phyloP scores from a whole-genome alignment of 805 yeast genomes.

The Scheffersomyces coipomensis region DNA sequence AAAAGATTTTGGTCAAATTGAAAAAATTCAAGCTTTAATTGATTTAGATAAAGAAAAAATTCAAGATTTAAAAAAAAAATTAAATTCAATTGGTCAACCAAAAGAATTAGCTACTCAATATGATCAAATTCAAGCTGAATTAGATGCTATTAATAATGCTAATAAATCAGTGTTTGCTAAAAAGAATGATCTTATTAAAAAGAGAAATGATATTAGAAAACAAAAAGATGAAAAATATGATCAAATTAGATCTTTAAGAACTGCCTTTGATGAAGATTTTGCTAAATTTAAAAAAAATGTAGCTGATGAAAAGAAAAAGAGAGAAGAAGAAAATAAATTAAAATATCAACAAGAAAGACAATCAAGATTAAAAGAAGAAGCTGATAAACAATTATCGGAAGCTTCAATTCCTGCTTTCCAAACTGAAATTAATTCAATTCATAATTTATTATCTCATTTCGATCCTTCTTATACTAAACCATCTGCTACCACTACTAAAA shows the following conservation, averaged over 20 bases:
- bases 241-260: slow-evolving; percentile 65
- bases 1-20: slow-evolving; percentile 73
- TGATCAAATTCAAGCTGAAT: slow-evolving; percentile 64
- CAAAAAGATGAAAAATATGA: slow-evolving; percentile 68
- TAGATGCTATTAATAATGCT: slow-evolving; percentile 61
- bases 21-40: slow-evolving; percentile 72
- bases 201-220: slow-evolving; percentile 65
- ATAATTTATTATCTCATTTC: slow-evolving; percentile 67
- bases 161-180: slow-evolving; percentile 64
- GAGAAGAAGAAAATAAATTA: slow-evolving; percentile 66
- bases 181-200: slow-evolving; percentile 60
- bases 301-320: slow-evolving; percentile 66
- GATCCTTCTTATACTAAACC: slow-evolving; percentile 72
- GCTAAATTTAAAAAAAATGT: slow-evolving; percentile 66
- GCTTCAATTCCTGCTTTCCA: slow-evolving; percentile 85
- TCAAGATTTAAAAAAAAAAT: slow-evolving; percentile 67
- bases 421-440: slow-evolving; percentile 72
- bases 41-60: slow-evolving; percentile 78
- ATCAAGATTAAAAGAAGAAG: slow-evolving; percentile 51
- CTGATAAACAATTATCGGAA: slow-evolving; percentile 68
- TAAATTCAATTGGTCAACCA: slow-evolving; percentile 51
- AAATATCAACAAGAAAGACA: slow-evolving; percentile 50
- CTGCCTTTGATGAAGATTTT: slow-evolving; percentile 73
- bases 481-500: slow-evolving; percentile 22
- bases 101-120: slow-evolving; percentile 67